These are phyloP conservation scores for Rugiboletus extremiorientalis DNA, from an alignment of 1,284 basidiomycete species.

Conservation along the genomic window DNA sequence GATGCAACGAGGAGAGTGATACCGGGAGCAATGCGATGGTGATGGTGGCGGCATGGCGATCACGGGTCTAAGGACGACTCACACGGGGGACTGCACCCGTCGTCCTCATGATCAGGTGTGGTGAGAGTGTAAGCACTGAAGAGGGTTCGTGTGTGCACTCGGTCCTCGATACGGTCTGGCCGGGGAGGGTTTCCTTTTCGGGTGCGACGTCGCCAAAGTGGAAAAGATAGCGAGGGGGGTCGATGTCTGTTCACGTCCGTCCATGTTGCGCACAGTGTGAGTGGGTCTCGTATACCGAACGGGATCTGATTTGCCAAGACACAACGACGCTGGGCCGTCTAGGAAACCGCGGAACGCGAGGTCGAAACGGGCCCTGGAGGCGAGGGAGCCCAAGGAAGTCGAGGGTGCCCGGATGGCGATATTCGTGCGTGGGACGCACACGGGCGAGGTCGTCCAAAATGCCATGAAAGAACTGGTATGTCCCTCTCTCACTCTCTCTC, in stretches of 20 bases:
- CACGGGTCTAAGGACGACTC: no score
- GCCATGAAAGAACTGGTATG: conserved; percentile 90
- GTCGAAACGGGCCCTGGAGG: conserved; percentile 90
- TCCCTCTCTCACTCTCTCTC: conserved; percentile 10
- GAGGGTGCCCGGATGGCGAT: conserved; percentile 85
- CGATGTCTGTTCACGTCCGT: neutral
- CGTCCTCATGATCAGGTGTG: no score
- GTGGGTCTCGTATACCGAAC: no score
- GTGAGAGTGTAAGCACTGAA: no score
- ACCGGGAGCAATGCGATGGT: no score
- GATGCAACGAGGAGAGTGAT: no score
- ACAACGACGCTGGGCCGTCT: no score
- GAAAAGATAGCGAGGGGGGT: neutral
- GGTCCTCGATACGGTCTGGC: no score
- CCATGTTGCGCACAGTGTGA: conserved; percentile 43
- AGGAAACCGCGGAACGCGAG: conserved; percentile 98
- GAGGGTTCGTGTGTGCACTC: no score
- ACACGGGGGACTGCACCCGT: no score
- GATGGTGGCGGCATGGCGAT: no score
- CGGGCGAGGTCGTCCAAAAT: conserved; percentile 76
- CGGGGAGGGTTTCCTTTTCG: neutral
- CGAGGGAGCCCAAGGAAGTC: conserved; percentile 85
- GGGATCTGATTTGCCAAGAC: no score
- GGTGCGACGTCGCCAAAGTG: neutral
- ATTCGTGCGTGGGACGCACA: conserved; percentile 88